Conservation (phyloP, 2,329 filamentous ascomycete species). For the Phialophora verrucosa region DNA sequence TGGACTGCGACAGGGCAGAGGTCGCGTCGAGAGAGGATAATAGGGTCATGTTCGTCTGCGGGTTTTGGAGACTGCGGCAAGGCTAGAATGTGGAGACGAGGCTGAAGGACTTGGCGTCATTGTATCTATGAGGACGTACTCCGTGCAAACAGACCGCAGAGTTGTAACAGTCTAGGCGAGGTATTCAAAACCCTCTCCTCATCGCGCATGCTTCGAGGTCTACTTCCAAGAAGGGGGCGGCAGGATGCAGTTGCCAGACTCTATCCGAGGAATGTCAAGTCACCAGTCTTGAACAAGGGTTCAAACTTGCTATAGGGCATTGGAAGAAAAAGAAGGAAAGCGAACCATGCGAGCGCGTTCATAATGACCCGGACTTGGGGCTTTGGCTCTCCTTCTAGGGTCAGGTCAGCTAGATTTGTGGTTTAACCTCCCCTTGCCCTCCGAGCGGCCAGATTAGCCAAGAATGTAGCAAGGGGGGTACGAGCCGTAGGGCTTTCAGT, state of each 20-base stretch:
- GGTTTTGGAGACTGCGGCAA: conserved; percentile 5
- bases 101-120: background rate
- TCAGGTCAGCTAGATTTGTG: background rate
- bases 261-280: background rate
- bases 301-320: background rate
- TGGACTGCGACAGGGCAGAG: conserved; percentile 15
- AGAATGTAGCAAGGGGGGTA: conserved; percentile 28
- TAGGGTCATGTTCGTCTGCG: conserved; percentile 1
- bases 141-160: background rate
- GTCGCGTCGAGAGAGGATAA: conserved; percentile 16
- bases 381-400: background rate
- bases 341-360: background rate
- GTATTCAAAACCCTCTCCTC: background rate
- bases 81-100: conserved; percentile 9
- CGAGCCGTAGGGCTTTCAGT: conserved; percentile 24
- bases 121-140: background rate
- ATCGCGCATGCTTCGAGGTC: background rate
- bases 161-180: background rate
- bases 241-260: background rate
- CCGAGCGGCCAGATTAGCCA: conserved; percentile 29
- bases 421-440: conserved; percentile 22
- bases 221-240: background rate
- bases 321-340: background rate
- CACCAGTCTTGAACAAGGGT: background rate
- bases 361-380: background rate